Evolutionary conservation across 2,329 filamentous ascomycete species (phyloP), one percentile per base, ranked within the genome.

Genomic region (Lanzia echinophila): DNA sequence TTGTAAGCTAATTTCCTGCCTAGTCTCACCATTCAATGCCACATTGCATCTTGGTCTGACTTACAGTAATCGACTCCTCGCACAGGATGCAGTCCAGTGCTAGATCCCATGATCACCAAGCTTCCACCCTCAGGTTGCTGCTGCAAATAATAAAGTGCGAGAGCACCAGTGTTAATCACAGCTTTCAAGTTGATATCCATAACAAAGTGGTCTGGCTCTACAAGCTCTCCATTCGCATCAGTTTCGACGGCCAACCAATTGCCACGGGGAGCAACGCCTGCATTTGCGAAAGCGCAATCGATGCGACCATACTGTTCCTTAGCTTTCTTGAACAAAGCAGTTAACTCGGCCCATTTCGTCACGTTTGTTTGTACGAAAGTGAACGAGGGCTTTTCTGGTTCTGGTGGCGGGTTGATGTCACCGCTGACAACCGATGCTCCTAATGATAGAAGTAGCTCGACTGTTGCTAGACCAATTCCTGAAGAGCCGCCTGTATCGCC

Each of bases 391-490:
- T 56, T 55, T 13, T 42, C 20, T 0, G 72, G 67, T 2, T 74
- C 56, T 0, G 53, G 20, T 0, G 72, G 68, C 2, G 74, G 67
- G 38, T 76, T 74, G 41, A 82, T 56, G 60, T 85, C 82, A 34
- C 71, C 76, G 24, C 73, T 75, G 55, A 82, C 72, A 17, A 84
- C 79, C 15, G 70, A 73, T 28, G 79, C 81, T 19, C 79, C 80
- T 1, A 75, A 65, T 1, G 72, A 68, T 7, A 83, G 69, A 13
- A 83, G 73, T 2, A 78, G 68, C 8, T 74, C 65, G 7, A 75
- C 72, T 1, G 81, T 82, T 51, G 77, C 77, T 13, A 82, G 72
- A 32, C 81, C 81, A 50, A 84, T 84, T 15, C 82, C 82, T 2
- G 79, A 81, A 0, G 78, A 79, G 53, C 78, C 78, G 47, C 81